Base-by-base conservation (phyloP, 805 yeast species). In the Kuraishia capsulata region DNA sequence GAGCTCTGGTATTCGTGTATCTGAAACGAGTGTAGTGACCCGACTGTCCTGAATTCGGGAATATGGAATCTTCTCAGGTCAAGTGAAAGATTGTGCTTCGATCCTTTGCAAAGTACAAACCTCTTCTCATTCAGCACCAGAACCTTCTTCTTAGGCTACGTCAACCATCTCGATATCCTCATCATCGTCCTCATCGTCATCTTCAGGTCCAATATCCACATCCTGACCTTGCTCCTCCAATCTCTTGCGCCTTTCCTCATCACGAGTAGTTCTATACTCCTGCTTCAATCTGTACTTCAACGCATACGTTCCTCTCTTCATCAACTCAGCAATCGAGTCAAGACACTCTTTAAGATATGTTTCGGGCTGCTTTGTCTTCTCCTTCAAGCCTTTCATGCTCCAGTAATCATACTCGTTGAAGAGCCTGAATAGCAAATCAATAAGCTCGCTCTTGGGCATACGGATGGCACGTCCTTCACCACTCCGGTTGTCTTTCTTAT, bases 351-450 rank as follows among this genome's bases (percentile, higher is more conserved):
- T 87, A 45, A 92, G 67, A 57, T 85, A 94, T 17, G 81, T 81
- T 56, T 92, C 98, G 2, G 98, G 98, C 66, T 92, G 98, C 51
- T 81, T 80, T 2, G 97, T 88, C 48, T 95, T 75, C 56, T 92
- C 98, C 53, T 87, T 82, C 44, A 92, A 67, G 30, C 96, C 96
- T 61, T 88, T 88, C 70, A 92, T 71, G 9, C 92, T 79, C 98
- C 98, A 92, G 60, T 89, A 92, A 55, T 90, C 97, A 57, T 83
- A 87, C 57, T 89, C 94, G 59, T 88, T 96, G 60, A 92, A 92
- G 51, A 90, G 67, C 49, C 82, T 73, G 75, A 92, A 92, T 48
- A 92, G 64, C 47, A 85, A 64, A 59, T 89, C 96, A 70, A 90
- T 73, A 41, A 92, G 72, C 45, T 88, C 97, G 56, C 84, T 86